phyloP scores from a whole-genome alignment of 805 yeast genomes.

The Debaryomyces hansenii region DNA sequence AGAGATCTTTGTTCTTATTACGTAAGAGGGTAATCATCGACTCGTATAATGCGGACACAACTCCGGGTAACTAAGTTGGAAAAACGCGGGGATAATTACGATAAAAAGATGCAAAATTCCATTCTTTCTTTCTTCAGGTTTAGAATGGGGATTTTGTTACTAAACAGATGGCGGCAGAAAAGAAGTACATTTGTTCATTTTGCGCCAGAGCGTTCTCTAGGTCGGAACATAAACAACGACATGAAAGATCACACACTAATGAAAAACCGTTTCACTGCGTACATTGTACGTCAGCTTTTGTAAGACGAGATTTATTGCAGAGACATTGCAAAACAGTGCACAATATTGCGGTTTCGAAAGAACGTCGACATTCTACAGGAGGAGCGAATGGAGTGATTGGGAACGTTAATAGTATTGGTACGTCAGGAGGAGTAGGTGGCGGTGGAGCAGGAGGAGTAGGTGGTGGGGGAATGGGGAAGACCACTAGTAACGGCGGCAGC shows the following conservation, averaged over 20 bases:
- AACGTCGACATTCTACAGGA: background rate
- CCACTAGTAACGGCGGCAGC: background rate
- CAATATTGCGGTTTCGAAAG: constrained; percentile 20
- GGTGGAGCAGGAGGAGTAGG: too few species aligned
- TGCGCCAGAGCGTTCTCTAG: constrained; percentile 82
- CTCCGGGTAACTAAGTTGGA: background rate
- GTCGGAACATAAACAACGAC: constrained; percentile 75
- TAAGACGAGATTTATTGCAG: constrained; percentile 72
- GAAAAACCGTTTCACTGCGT: constrained; percentile 78
- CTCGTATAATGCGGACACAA: background rate
- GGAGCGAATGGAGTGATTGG: too few species aligned
- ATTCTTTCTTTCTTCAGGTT: background rate
- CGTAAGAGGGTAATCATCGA: too few species aligned
- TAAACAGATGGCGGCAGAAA: constrained; percentile 42
- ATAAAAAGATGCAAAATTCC: background rate
- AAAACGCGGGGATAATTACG: background rate
- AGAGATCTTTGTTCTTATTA: too few species aligned
- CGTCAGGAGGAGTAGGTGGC: too few species aligned
- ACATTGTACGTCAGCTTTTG: constrained; percentile 70
- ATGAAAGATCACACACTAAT: constrained; percentile 77
- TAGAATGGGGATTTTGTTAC: background rate
- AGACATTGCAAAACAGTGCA: constrained; percentile 82
- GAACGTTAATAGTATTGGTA: too few species aligned
- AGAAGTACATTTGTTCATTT: constrained; percentile 73
- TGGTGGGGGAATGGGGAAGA: background rate